Evolutionary conservation across 1,284 basidiomycete species (phyloP).

Genomic region (Heterobasidion occidentale): DNA sequence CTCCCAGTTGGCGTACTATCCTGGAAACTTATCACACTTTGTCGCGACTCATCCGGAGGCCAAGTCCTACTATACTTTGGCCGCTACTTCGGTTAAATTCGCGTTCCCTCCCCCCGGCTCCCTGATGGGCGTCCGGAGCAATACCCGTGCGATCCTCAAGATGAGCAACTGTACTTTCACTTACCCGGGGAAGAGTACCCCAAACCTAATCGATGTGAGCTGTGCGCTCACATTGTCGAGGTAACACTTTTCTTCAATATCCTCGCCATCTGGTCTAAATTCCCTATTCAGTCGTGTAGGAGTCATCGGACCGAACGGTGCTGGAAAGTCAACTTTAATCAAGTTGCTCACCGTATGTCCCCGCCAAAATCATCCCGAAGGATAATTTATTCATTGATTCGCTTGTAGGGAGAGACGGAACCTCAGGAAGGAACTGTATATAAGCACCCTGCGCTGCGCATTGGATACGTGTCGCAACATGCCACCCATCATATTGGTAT

Average conservation of each 20-base stretch:
- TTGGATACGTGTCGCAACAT: conserved; percentile 98
- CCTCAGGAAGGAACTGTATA: conserved; percentile 93
- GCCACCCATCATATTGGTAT: conserved; percentile 90
- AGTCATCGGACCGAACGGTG: conserved; percentile 87
- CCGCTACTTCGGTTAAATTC: conserved; percentile 94
- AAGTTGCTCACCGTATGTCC: conserved; percentile 80
- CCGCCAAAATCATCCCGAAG: too few species aligned
- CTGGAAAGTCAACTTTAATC: conserved; percentile 95
- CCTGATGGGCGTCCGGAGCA: conserved; percentile 95
- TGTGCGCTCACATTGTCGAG: conserved; percentile 90
- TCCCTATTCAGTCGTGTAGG: conserved; percentile 65
- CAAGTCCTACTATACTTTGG: conserved; percentile 95
- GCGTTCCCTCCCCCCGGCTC: conserved; percentile 94
- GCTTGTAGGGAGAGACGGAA: conserved; percentile 78
- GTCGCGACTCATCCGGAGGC: conserved; percentile 91
- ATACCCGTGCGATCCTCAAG: conserved; percentile 95
- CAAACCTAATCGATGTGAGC: conserved; percentile 84
- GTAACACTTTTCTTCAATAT: conserved; percentile 28
- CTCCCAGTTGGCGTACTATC: conserved; percentile 83
- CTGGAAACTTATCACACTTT: conserved; percentile 89
- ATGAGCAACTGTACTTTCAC: conserved; percentile 91
- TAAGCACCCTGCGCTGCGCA: conserved; percentile 93
- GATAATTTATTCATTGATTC: too few species aligned
- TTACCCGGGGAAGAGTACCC: conserved; percentile 81
- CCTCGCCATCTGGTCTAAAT: conserved; percentile 9